These are phyloP conservation scores for Coriaria nepalensis DNA, from an alignment of 306 rosid species.

Conservation along the genomic window DNA sequence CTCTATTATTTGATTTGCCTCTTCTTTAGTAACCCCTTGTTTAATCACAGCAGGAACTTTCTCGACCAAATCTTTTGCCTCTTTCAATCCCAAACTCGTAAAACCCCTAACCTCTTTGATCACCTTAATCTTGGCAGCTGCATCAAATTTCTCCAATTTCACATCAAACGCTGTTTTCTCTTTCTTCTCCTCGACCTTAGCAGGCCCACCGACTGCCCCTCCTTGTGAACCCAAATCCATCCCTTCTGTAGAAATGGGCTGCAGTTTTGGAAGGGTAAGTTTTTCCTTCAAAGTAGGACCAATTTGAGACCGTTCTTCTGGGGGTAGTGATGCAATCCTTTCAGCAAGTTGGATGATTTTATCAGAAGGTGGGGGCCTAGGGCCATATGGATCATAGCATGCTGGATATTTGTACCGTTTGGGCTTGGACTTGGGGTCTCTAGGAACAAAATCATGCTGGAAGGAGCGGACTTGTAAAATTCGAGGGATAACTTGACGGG, in stretches of 20 bases:
- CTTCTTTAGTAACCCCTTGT: slow-evolving; percentile 14
- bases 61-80: slow-evolving; percentile 15
- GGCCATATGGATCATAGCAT: slow-evolving; percentile 17
- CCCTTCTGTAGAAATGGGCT: slow-evolving; percentile 9
- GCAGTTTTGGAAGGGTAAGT: slow-evolving; percentile 13
- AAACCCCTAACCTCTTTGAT: slow-evolving; percentile 14
- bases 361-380: slow-evolving; percentile 14
- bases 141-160: slow-evolving; percentile 14
- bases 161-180: slow-evolving; percentile 16
- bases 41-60: slow-evolving; percentile 13
- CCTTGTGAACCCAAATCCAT: slow-evolving; percentile 10
- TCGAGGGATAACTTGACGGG: slow-evolving; percentile 2
- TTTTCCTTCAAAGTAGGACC: slow-evolving; percentile 8
- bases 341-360: slow-evolving; percentile 18
- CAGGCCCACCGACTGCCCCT: slow-evolving; percentile 8
- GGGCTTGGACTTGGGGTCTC: slow-evolving; percentile 9
- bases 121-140: slow-evolving; percentile 14
- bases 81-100: slow-evolving; percentile 14
- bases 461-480: slow-evolving; percentile 9
- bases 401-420: slow-evolving; percentile 12
- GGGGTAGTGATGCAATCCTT: slow-evolving; percentile 7
- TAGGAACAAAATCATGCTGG: slow-evolving; percentile 12
- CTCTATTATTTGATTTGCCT: slow-evolving; percentile 7
- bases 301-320: slow-evolving; percentile 3
- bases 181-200: slow-evolving; percentile 14